Evolutionary conservation across 352 stramenopile species (phyloP).

Genomic region (Phytophthora pini): DNA sequence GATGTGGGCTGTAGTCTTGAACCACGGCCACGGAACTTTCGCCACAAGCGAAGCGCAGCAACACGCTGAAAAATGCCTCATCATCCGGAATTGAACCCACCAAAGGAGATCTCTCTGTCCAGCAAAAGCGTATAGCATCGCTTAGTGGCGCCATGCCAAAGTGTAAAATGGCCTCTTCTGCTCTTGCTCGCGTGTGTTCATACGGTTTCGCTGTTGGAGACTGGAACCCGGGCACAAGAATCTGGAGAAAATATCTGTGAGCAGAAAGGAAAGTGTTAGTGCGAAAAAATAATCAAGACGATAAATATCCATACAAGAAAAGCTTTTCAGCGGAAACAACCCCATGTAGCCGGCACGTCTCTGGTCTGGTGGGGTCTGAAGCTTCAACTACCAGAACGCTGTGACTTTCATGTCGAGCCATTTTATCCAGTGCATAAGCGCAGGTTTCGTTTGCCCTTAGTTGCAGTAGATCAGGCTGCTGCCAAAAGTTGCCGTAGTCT

Average conservation of each 20-base stretch:
- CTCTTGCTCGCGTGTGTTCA: constrained; percentile 49
- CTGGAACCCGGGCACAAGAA: constrained; percentile 29
- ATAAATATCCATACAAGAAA: constrained; percentile 35
- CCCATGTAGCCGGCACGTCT: constrained; percentile 29
- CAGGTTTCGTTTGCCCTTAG: constrained; percentile 38
- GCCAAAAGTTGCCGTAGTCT: constrained; percentile 56
- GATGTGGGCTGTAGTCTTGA: constrained; percentile 19
- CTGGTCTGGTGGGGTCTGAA: constrained; percentile 2
- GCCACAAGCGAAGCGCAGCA: constrained; percentile 61
- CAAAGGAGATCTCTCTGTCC: constrained; percentile 29
- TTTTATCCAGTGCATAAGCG: constrained; percentile 39
- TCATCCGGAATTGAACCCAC: constrained; percentile 45
- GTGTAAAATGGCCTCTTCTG: constrained; percentile 46
- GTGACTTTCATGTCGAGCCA: constrained; percentile 28
- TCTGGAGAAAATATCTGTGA: constrained; percentile 43
- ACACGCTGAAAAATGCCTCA: constrained; percentile 63
- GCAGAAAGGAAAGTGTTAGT: neutral
- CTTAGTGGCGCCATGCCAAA: constrained; percentile 41
- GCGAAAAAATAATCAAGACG: constrained; percentile 4
- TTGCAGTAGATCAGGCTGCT: constrained; percentile 36
- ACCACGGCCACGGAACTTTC: constrained; percentile 48
- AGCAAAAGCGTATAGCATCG: constrained; percentile 41
- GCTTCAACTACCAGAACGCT: constrained; percentile 33
- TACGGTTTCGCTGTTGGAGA: constrained; percentile 26
- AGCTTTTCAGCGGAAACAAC: constrained; percentile 51